A percentile compares a stretch with the other conserved stretches of the same genome.
phyloP scores from a whole-genome alignment of 2,329 filamentous ascomycete genomes.

The Decorospora gaudefroyi region DNA sequence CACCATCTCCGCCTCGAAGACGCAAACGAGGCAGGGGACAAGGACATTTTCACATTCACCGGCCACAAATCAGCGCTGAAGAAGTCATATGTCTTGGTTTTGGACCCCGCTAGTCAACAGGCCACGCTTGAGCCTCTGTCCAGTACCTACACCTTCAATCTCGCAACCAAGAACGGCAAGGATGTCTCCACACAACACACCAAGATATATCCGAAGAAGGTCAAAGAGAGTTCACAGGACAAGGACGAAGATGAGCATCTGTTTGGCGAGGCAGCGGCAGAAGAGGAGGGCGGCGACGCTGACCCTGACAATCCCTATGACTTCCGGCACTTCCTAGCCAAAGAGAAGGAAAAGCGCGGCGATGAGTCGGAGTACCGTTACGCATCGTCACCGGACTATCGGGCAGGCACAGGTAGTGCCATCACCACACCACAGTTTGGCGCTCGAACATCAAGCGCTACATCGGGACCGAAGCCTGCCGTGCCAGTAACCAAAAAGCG shows the following conservation, averaged over 20 bases:
- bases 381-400: constrained; percentile 38
- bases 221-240: constrained; percentile 28
- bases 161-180: constrained; percentile 69
- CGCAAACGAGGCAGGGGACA: constrained; percentile 27
- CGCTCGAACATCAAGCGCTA: constrained; percentile 23
- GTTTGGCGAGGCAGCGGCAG: constrained; percentile 32
- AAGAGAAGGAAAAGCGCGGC: constrained; percentile 38
- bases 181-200: constrained; percentile 69
- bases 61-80: constrained; percentile 43
- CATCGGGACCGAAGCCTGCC: constrained; percentile 18
- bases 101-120: constrained; percentile 72
- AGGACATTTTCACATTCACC: constrained; percentile 49
- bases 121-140: constrained; percentile 83
- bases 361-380: constrained; percentile 39
- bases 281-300: constrained; percentile 45
- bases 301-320: constrained; percentile 56
- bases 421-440: constrained; percentile 37
- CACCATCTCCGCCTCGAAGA: constrained; percentile 42
- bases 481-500: constrained; percentile 36
- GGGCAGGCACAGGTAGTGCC: constrained; percentile 36
- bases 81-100: constrained; percentile 64
- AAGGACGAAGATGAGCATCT: constrained; percentile 39
- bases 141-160: constrained; percentile 85
- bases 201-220: constrained; percentile 59
- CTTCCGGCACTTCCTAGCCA: constrained; percentile 53